phyloP scores from a whole-genome alignment of 2,329 filamentous ascomycete genomes.

The Diplodia sapinea region DNA sequence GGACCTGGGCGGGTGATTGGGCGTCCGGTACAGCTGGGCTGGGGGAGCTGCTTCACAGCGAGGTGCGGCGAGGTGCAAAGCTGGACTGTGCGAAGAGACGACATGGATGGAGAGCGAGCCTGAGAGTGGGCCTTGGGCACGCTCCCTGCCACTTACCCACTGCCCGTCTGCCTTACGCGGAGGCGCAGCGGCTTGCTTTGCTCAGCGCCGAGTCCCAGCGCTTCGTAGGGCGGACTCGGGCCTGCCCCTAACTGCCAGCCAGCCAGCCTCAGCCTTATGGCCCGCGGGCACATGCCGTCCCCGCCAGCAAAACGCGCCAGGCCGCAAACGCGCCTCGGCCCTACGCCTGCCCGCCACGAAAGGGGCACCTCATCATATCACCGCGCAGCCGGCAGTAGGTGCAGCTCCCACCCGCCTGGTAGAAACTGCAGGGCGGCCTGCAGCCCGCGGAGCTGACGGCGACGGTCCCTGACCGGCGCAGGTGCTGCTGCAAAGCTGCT shows the following conservation, averaged over 20 bases:
- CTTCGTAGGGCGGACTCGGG: slow-evolving; percentile 14
- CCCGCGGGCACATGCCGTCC: slow-evolving; percentile 9
- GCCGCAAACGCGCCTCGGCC: slow-evolving; percentile 25
- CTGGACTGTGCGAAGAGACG: not conserved
- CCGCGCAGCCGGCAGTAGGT: slow-evolving; percentile 3
- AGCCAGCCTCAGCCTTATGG: slow-evolving; percentile 26
- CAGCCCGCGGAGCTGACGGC: slow-evolving; percentile 10
- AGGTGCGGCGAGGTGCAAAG: not conserved
- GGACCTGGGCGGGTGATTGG: slow-evolving; percentile 19
- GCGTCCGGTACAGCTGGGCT: not conserved
- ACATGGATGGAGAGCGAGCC: slow-evolving; percentile 7
- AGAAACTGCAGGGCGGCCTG: slow-evolving; percentile 3
- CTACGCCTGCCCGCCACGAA: slow-evolving; percentile 24
- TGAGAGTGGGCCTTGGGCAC: slow-evolving; percentile 1
- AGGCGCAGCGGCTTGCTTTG: slow-evolving; percentile 24
- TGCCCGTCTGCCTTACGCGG: slow-evolving; percentile 18
- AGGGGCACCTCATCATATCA: slow-evolving; percentile 23
- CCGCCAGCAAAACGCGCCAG: slow-evolving; percentile 15
- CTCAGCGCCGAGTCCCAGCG: slow-evolving; percentile 13
- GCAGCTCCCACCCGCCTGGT: slow-evolving; percentile 21
- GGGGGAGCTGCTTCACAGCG: slow-evolving; percentile 1
- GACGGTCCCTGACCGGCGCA: slow-evolving; percentile 20
- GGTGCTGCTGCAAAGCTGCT: not conserved
- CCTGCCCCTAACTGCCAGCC: slow-evolving; percentile 7
- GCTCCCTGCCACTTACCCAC: slow-evolving; percentile 12